Base-by-base conservation (phyloP, 495 filamentous ascomycete genomes). In the Penicillium atrosanguineum region DNA sequence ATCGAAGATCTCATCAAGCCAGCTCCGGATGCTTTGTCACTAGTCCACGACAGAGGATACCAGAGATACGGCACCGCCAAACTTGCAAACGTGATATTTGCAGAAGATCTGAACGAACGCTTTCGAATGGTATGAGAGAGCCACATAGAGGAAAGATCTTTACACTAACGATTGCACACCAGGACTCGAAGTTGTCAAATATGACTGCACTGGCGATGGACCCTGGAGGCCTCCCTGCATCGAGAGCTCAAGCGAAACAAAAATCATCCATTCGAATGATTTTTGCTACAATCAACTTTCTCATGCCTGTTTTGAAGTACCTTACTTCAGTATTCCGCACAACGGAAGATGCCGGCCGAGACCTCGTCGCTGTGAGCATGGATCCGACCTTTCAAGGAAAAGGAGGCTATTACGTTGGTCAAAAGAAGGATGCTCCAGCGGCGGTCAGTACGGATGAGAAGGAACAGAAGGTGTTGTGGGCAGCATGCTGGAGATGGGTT, bases 31-130 rank as follows among this genome's bases (percentile, higher is more conserved):
- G 52, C 52, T 1, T 29, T 42, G 6, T 31, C 46, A 0, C 61
- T 74, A 20, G 65, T 69, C 25, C 56, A 67, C 25, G 78, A 74
- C 7, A 55, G 61, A 7, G 77, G 75, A 0, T 78, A 72, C 29
- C 60, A 74, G 48, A 37, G 73, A 60, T 79, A 79, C 53, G 73
- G 59, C 19, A 75, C 60, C 9, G 69, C 72, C 1, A 79, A 79
- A 53, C 58, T 80, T 1, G 73, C 69, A 11, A 62, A 71, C 23
- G 59, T 73, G n/a, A 72, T 62, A 42, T 77, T 74, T 62, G 66
- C 63, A 42, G 67, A 76, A 42, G 70, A 70, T 12, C 56, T 80
- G 16, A 79, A 77, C 39, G 55, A 63, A 9, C 50, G 67, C 34
- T 60, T 81, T 14, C 56, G 76, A 46, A 50, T 36, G 52, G 64